These are phyloP conservation scores for Wickerhamiella cacticola DNA, from an alignment of 805 yeast genomes.

Conservation along the genomic window DNA sequence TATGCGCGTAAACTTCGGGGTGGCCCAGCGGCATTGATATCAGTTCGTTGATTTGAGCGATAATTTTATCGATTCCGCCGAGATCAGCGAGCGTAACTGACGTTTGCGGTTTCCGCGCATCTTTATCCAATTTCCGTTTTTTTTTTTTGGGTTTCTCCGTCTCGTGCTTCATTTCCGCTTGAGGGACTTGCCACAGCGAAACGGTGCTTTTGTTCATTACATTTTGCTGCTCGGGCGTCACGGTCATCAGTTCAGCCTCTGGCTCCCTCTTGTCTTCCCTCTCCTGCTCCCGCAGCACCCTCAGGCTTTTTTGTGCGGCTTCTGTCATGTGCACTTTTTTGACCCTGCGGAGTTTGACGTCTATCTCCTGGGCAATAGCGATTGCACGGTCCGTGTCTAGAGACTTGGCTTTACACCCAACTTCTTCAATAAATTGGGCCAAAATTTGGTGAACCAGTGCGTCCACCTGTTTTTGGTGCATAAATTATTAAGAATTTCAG, in stretches of 20 bases:
- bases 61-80: conserved; percentile 84
- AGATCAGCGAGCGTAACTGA: conserved; percentile 52
- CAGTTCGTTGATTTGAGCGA: conserved; percentile 75
- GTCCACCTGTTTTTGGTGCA: conserved; percentile 16
- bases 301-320: conserved; percentile 49
- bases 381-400: conserved; percentile 19
- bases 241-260: conserved; percentile 41
- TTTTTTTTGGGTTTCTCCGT: conserved; percentile 14
- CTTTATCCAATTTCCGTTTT: conserved; percentile 23
- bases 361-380: conserved; percentile 45
- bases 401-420: conserved; percentile 31
- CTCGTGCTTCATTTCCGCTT: conserved; percentile 16
- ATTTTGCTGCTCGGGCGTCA: conserved; percentile 42
- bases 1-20: conserved; percentile 76
- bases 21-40: conserved; percentile 86
- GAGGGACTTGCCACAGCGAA: conserved; percentile 44
- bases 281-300: conserved; percentile 37
- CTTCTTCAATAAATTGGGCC: conserved; percentile 23
- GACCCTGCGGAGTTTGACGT: conserved; percentile 53
- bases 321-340: conserved; percentile 54
- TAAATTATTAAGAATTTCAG: too few relatives aligned
- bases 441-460: conserved; percentile 23
- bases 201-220: conserved; percentile 67
- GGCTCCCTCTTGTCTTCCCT: conserved; percentile 48
- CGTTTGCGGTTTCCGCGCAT: conserved; percentile 47